These are phyloP conservation scores for Cladorrhinum sp. DNA, from an alignment of 2,329 filamentous ascomycete genomes.

Conservation along the genomic window DNA sequence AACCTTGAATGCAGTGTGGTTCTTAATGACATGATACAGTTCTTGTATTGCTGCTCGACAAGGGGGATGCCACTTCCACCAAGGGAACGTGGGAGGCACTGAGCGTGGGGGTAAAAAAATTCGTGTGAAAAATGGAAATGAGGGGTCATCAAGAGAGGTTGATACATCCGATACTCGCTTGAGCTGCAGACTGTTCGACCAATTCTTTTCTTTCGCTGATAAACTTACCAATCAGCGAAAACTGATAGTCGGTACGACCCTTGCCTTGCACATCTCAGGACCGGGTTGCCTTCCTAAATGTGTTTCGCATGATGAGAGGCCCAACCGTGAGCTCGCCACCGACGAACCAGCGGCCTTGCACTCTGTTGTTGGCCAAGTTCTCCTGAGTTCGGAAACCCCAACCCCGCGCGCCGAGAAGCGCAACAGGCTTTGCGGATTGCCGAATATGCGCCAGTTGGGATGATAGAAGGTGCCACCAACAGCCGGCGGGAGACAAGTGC, in stretches of 20 bases:
- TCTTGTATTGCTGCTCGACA: constrained; percentile 1
- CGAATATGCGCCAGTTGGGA: not conserved
- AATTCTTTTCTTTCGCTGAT: constrained; percentile 1
- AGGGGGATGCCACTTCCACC: constrained; percentile 6
- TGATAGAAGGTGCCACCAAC: not conserved
- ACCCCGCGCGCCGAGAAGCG: not conserved
- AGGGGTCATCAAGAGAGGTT: not conserved
- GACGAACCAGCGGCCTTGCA: not conserved
- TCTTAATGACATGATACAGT: constrained; percentile 4
- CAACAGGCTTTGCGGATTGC: not conserved
- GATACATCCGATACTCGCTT: constrained; percentile 12
- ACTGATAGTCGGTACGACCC: not conserved
- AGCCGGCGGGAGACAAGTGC: not conserved
- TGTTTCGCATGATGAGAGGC: not conserved
- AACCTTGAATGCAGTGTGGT: not conserved
- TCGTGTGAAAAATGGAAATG: constrained; percentile 10
- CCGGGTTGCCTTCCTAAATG: not conserved
- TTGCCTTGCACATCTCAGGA: not conserved
- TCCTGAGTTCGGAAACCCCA: not conserved
- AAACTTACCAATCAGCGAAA: constrained; percentile 2
- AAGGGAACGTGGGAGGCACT: not conserved
- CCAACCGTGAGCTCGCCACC: not conserved
- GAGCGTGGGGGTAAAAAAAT: constrained; percentile 16
- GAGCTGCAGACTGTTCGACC: constrained; percentile 10
- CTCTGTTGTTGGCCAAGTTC: not conserved